Evolutionary conservation across 495 filamentous ascomycete species (phyloP), one percentile per base, ranked within the genome.

Genomic region (Xylaria grammica): DNA sequence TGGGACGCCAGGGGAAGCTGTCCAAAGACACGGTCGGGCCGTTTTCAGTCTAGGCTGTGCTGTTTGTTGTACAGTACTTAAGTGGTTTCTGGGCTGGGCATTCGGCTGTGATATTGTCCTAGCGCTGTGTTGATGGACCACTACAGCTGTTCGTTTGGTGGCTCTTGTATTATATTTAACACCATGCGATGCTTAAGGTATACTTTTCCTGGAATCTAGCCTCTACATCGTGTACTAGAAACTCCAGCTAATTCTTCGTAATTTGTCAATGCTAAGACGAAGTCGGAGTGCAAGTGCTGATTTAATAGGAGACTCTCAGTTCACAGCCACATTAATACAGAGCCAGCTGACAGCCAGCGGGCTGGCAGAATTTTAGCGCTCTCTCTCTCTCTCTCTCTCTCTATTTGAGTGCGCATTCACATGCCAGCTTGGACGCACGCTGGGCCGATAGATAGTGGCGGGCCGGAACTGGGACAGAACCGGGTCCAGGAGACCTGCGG

Each of bases 281-380:
- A n/a, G n/a, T n/a, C n/a, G n/a, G n/a, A n/a, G n/a, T n/a, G n/a
- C n/a, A n/a, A n/a, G n/a, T n/a, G n/a, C n/a, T n/a, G n/a, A n/a
- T n/a, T n/a, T n/a, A n/a, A n/a, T n/a, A n/a, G n/a, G n/a, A n/a
- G n/a, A n/a, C n/a, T n/a, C n/a, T n/a, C n/a, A n/a, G n/a, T n/a
- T n/a, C n/a, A n/a, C n/a, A n/a, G n/a, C n/a, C n/a, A n/a, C n/a
- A n/a, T n/a, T n/a, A n/a, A n/a, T n/a, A n/a, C n/a, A n/a, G 44
- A 5, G 32, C 38, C 72, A 72, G 72, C 65, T 74, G 72, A 62
- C 48, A 66, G 57, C 72, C 48, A 66, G 57, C 72, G 72, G 69
- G 1, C 65, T 58, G 65, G 44, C 27, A 9, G 9, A 0, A 7
- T 20, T 17, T 55, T 24, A 32, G 44, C 55, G 6, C 19, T 3